Evolutionary conservation across 441 rosid genomes (phyloP).

Genomic region (Adansonia rubrostipa): DNA sequence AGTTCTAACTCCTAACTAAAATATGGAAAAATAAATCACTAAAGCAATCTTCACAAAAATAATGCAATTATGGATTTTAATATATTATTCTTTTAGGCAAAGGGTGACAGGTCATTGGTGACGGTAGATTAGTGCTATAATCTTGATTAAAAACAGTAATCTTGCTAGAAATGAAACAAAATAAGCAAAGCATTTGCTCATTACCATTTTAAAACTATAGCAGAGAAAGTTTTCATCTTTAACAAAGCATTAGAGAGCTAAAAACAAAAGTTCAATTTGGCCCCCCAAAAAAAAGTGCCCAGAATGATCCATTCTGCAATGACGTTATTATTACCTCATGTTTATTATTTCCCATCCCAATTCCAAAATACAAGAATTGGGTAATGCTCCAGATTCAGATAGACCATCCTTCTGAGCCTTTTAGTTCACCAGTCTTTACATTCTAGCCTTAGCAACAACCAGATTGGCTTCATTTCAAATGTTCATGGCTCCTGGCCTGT

Average conservation of each 20-base stretch:
- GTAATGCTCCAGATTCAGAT: neutral
- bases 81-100: no score
- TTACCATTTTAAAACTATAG: neutral
- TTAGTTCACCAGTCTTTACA: constrained; percentile 41
- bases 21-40: no score
- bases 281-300: neutral
- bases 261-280: neutral
- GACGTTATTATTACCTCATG: constrained; percentile 6
- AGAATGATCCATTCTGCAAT: neutral
- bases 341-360: neutral
- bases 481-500: constrained; percentile 58
- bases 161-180: neutral
- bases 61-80: no score
- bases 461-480: constrained; percentile 48
- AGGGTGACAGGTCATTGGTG: neutral
- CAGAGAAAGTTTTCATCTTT: neutral
- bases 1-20: no score
- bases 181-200: constrained; percentile 9
- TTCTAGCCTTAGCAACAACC: constrained; percentile 81
- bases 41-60: no score
- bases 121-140: neutral
- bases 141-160: neutral
- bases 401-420: neutral
- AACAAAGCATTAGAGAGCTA: neutral
- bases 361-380: neutral